Evolutionary conservation across 139 green algal genomes (phyloP).

Genomic region (Edaphochlamys debaryana): DNA sequence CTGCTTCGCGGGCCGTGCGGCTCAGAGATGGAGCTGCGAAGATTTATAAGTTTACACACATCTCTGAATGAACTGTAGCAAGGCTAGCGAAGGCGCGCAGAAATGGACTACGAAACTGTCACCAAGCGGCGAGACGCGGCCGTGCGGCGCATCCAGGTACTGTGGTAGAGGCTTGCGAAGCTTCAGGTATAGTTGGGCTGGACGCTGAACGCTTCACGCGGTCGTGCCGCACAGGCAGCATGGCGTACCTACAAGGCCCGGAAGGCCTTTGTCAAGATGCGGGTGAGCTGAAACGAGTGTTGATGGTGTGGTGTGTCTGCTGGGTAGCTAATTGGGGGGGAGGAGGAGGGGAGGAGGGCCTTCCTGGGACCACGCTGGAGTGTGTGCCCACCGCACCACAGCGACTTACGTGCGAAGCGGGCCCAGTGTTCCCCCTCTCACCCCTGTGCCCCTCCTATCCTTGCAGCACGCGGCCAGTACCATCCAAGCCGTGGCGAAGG

Average conservation of each 20-base stretch:
- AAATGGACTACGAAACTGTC: conserved; percentile 35
- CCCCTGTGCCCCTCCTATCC: background rate
- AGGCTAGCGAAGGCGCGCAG: too few relatives aligned
- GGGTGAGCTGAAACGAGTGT: conserved; percentile 5
- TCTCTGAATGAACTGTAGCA: too few relatives aligned
- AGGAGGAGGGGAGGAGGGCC: too few relatives aligned
- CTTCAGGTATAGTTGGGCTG: background rate
- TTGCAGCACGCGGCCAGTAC: background rate
- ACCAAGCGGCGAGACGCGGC: background rate
- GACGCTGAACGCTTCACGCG: too few relatives aligned
- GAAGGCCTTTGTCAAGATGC: conserved; percentile 14
- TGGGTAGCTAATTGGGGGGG: too few relatives aligned
- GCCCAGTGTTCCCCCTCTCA: background rate
- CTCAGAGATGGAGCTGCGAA: too few relatives aligned
- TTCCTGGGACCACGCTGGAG: background rate
- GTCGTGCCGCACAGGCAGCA: background rate
- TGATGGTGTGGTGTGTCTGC: background rate
- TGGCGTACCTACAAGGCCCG: conserved; percentile 22
- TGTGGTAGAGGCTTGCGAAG: too few relatives aligned
- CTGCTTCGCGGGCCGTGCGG: too few relatives aligned
- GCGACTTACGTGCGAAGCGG: background rate
- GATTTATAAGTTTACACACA: too few relatives aligned
- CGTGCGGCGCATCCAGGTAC: conserved; percentile 14
- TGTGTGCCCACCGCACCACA: background rate
- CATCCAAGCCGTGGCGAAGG: conserved; percentile 35